Evolutionary conservation across 2,329 filamentous ascomycete genomes (phyloP), one percentile per base, ranked within the genome.

Genomic region (Orbilia javanica): DNA sequence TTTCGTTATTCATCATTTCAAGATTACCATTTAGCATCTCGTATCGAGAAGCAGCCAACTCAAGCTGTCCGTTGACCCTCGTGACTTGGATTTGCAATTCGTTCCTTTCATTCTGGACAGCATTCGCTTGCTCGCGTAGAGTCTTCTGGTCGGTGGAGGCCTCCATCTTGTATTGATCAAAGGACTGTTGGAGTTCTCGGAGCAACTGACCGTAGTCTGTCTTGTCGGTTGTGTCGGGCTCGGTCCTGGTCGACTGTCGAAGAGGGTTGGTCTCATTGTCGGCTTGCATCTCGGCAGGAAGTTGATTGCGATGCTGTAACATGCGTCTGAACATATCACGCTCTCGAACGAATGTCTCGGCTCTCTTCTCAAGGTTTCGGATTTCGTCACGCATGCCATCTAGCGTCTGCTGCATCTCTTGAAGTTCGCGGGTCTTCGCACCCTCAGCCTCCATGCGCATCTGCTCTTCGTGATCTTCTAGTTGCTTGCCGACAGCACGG

Each of bases 321-420:
- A 98, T 94, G 65, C 94, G 93, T 22, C 95, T 91, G 90, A 97
- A 98, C 89, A 97, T 97, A 83, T 99, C 95, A 79, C 96, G 91
- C 85, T 99, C 96, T 82, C 94, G 93, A 83, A 96, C 93, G 84
- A 97, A 97, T 83, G 93, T 97, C 86, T 97, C 93, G 80, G 94
- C 92, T 72, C 94, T 93, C 31, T 92, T 90, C 36, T 79, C 79
- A 80, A 97, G 91, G 11, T 92, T 92, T 80, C 91, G 89, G 65
- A 97, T 89, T 83, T 97, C 94, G 80, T 97, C 95, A 74, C 93
- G 90, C 84, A 90, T 95, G 84, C 92, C 90, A 80, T 91, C 88
- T 25, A 96, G 88, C 80, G 93, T 90, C 66, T 91, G 89, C 79
- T 93, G 88, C 34, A 96, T 86, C 53, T 88, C 88, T 80, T 91